Base-by-base conservation (phyloP, 2,329 filamentous ascomycete genomes). In the Leptographium wingfieldii region DNA sequence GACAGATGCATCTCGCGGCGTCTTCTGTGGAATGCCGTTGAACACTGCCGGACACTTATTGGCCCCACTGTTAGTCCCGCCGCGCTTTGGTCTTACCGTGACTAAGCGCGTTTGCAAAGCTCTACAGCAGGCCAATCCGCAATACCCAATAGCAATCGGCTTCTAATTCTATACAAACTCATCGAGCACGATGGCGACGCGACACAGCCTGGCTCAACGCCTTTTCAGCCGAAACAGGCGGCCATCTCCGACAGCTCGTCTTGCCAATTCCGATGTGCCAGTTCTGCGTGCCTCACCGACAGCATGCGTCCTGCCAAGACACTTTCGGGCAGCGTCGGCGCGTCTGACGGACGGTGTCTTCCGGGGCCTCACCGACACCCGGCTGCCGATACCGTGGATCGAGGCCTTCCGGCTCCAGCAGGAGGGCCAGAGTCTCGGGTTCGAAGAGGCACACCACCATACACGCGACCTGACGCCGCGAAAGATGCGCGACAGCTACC, bases 401-500 rank as follows among this genome's bases (percentile, higher is more conserved):
- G 83, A 88, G 66, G 86, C 86, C 0, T 75, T 87, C 61, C 77
- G 76, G 38, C 75, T 78, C 63, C 80, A 82, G 67, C 77, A 76
- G 55, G 73, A 79, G 64, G 70, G 70, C 10, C 67, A 71, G 55
- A 62, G 61, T n/a, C 59, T 66, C 5, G 65, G 63, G 10, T 58
- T 66, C 2, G 63, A 66, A 19, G 68, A 70, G 35, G 63, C 61
- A 1, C 61, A 59, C 12, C 60, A 65, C 2, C 63, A 71, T 2
- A 74, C 82, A 67, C 79, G 80, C 53, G 79, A 86, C 66, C 68
- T 88, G 64, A 76, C 75, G 12, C 85, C 86, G 1, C 87, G 84
- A 71, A 83, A 77, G 69, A 89, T 89, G 86, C 79, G 77, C 29
- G 85, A 90, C 67, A 87, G 83, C 71, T 86, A 85, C 68, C 83